Evolutionary conservation across 805 yeast species (phyloP), one percentile per base, ranked within the genome.

Genomic region (Ogataea nitratoaversa): DNA sequence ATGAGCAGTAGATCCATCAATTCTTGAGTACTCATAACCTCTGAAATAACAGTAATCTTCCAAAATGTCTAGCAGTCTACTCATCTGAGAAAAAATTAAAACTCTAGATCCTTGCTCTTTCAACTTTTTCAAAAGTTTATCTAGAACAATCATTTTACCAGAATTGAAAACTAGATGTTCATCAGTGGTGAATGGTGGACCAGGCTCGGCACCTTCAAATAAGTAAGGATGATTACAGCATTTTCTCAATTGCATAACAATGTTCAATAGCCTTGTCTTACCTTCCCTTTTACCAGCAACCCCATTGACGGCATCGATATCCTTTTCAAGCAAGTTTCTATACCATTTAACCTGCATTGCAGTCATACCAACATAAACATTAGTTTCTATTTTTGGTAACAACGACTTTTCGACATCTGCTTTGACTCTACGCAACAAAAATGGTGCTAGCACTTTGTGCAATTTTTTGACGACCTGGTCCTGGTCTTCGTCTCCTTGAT

Each of bases 181-280:
- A 62, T 89, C 97, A 1, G 95, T 91, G 1, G 97, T 91, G 56
- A 72, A 91, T 1, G 98, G 98, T 1, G 98, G 98, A 8, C 98
- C 98, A 0, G 97, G 98, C 62, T 90, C 98, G 1, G 98, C 99
- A n/a, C 99, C 98, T 60, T 91, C 98, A 56, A 93, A 93, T 40
- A 91, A 67, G 62, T 93, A 91, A 0, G 98, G 98, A 64, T 93
- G 99, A 59, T 93, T 91, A 61, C 98, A 91, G 62, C 98, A 91
- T 62, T 91, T 91, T 55, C 98, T 74, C 48, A 91, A 70, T 63
- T 91, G 98, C 98, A 91, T 91, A 12, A 91, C 98, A 53, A 91
- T 91, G 57, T 91, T 91, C 42, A 91, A 71, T 46, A 93, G 68
- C 41, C 98, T 72, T 1, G 97, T 89, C 57, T 91, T 91, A 6